Conservation (phyloP, 2,329 filamentous ascomycete genomes). For the Alternaria arbusti region DNA sequence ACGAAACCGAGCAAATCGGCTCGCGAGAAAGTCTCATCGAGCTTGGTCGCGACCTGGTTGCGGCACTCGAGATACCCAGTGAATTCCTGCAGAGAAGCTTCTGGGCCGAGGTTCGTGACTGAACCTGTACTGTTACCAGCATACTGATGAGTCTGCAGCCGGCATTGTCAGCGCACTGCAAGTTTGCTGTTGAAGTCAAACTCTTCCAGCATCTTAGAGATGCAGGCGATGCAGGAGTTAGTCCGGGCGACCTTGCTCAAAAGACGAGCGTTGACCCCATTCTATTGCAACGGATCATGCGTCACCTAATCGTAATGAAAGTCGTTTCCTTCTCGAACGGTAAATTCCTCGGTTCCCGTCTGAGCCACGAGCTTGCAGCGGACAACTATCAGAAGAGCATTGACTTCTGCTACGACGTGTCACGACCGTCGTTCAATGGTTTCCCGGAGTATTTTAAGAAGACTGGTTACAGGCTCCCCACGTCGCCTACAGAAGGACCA, state of each 20-base stretch:
- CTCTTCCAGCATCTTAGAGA: conserved; percentile 45
- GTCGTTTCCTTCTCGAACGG: conserved; percentile 35
- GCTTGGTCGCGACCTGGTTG: conserved; percentile 44
- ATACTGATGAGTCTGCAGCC: conserved; percentile 27
- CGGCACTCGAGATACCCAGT: conserved; percentile 48
- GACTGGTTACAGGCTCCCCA: conserved; percentile 13
- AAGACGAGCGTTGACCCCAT: conserved; percentile 38
- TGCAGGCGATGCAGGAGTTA: conserved; percentile 32
- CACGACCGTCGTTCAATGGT: conserved; percentile 24
- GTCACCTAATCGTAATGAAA: conserved; percentile 51
- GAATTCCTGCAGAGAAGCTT: conserved; percentile 47
- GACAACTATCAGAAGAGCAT: conserved; percentile 47
- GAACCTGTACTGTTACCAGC: not conserved
- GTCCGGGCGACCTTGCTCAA: conserved; percentile 29
- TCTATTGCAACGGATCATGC: conserved; percentile 42
- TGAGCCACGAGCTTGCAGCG: conserved; percentile 46
- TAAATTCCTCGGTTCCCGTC: conserved; percentile 34
- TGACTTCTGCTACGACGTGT: conserved; percentile 48
- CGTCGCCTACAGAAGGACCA: conserved; percentile 29
- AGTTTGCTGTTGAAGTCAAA: conserved; percentile 46
- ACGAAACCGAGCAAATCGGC: conserved; percentile 41
- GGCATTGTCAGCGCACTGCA: conserved; percentile 46
- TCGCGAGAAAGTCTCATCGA: conserved; percentile 49
- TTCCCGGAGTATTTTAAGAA: conserved; percentile 21
- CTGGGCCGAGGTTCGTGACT: conserved; percentile 49